phyloP scores from a whole-genome alignment of 108 stramenopile genomes.

The Discostella stelligeroides region DNA sequence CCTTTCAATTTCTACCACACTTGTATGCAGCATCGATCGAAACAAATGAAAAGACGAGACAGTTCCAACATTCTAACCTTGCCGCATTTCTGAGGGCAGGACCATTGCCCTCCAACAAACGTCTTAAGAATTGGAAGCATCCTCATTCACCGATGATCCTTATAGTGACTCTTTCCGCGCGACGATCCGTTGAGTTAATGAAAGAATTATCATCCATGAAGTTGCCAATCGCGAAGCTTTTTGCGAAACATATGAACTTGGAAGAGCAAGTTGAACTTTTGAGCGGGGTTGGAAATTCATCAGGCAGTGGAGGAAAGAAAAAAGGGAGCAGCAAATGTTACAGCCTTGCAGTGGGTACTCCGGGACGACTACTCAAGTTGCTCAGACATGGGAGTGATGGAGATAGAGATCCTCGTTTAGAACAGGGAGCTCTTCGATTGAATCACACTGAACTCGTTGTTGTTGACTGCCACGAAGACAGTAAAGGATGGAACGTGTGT shows the following conservation, averaged over 20 bases:
- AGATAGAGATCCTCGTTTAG: slow-evolving; percentile 4
- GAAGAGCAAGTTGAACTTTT: slow-evolving; percentile 66
- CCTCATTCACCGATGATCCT: slow-evolving; percentile 65
- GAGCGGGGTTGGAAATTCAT: slow-evolving; percentile 3
- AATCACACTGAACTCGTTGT: slow-evolving; percentile 64
- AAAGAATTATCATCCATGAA: slow-evolving; percentile 69
- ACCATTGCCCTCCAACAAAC: slow-evolving; percentile 51
- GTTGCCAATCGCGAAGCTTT: slow-evolving; percentile 75
- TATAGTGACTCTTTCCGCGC: slow-evolving; percentile 76
- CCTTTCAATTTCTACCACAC: slow-evolving; percentile 1
- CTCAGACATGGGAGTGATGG: slow-evolving; percentile 28
- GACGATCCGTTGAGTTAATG: slow-evolving; percentile 73
- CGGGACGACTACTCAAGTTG: slow-evolving; percentile 68
- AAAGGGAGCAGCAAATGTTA: slow-evolving; percentile 30
- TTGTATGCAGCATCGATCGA: neutral
- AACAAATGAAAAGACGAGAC: slow-evolving; percentile 16
- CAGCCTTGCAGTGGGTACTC: slow-evolving; percentile 81
- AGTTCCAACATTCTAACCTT: slow-evolving; percentile 24
- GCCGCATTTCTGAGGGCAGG: slow-evolving; percentile 34
- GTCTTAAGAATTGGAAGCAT: slow-evolving; percentile 70
- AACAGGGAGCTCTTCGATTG: slow-evolving; percentile 53
- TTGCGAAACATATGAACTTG: slow-evolving; percentile 80
- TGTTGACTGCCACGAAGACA: slow-evolving; percentile 64
- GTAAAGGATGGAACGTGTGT: slow-evolving; percentile 75
- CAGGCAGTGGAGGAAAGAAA: neutral